These are phyloP conservation scores for Nepenthes gracilis DNA, from an alignment of 148 eudicot genomes.

Conservation along the genomic window DNA sequence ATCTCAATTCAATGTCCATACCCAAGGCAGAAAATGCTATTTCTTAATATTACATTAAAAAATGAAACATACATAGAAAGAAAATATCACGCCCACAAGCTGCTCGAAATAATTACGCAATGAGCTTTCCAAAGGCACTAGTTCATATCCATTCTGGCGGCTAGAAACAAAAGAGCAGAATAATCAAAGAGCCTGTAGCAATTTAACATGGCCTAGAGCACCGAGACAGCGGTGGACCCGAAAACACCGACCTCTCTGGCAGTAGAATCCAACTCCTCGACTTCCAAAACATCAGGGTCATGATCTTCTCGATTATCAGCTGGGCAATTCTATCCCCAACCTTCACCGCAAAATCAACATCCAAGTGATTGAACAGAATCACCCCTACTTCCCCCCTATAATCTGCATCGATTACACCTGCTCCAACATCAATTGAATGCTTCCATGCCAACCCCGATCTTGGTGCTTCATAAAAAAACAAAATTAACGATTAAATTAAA, in stretches of 20 bases:
- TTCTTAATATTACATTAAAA: too few relatives aligned
- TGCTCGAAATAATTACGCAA: too few relatives aligned
- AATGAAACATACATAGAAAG: too few relatives aligned
- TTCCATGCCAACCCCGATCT: conserved; percentile 81
- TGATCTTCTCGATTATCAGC: conserved; percentile 59
- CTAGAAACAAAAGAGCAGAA: too few relatives aligned
- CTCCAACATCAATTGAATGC: conserved; percentile 79
- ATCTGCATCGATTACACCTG: conserved; percentile 83
- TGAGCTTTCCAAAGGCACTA: too few relatives aligned
- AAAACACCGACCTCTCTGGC: conserved; percentile 59
- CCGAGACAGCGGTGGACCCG: conserved; percentile 50
- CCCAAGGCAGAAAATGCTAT: too few relatives aligned
- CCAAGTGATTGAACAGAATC: conserved; percentile 70
- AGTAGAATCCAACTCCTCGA: conserved; percentile 56
- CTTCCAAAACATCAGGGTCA: conserved; percentile 65
- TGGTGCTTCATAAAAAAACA: conserved; percentile 38
- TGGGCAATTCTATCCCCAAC: conserved; percentile 67
- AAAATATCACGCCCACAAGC: too few relatives aligned
- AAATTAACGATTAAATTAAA: background rate
- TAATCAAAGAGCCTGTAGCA: too few relatives aligned
- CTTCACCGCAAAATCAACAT: conserved; percentile 64
- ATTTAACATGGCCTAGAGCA: too few relatives aligned
- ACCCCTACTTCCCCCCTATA: conserved; percentile 73
- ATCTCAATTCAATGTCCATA: too few relatives aligned
- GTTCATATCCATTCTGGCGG: too few relatives aligned